Percentiles rank a stretch among this genome's conserved stretches.
Evolutionary conservation across 371 early-diverging fungal species (phyloP).

Genomic region (Mortierella sp.): DNA sequence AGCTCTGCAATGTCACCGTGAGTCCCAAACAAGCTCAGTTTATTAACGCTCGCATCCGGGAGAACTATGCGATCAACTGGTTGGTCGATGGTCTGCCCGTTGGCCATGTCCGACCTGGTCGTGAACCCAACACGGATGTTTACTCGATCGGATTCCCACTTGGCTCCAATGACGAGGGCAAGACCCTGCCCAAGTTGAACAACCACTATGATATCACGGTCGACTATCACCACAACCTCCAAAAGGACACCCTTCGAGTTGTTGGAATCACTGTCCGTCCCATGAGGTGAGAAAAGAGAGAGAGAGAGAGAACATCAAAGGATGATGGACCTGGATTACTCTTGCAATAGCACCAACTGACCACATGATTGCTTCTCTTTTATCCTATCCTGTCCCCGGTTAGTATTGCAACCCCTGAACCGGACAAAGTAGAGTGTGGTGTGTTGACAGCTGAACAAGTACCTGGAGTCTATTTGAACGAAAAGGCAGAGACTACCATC

Average conservation of each 20-base stretch:
- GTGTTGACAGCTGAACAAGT: conserved; percentile 20
- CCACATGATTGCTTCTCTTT: background rate
- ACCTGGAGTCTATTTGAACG: conserved; percentile 62
- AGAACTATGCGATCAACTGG: conserved; percentile 86
- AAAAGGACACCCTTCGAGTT: conserved; percentile 76
- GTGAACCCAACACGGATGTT: conserved; percentile 65
- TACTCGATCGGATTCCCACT: conserved; percentile 86
- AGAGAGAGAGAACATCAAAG: background rate
- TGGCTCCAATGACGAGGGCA: conserved; percentile 53
- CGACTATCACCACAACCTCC: conserved; percentile 76
- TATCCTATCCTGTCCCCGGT: background rate
- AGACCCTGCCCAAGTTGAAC: conserved; percentile 59
- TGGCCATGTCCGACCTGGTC: conserved; percentile 71
- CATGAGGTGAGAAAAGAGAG: conserved; percentile 55
- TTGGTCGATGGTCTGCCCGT: conserved; percentile 96
- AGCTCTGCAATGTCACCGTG: conserved; percentile 71
- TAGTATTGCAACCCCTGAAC: conserved; percentile 33
- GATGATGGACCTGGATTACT: background rate
- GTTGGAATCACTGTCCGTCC: conserved; percentile 90
- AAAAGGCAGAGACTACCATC: conserved; percentile 63
- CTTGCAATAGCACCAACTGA: background rate
- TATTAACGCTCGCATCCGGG: conserved; percentile 84
- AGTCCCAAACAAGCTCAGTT: conserved; percentile 81
- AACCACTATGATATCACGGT: conserved; percentile 93
- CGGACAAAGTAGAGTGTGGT: conserved; percentile 55